A percentile compares a stretch with the other conserved stretches of the same genome.
phyloP scores from a whole-genome alignment of 2,329 filamentous ascomycete genomes.

The Fusarium coffeatum region DNA sequence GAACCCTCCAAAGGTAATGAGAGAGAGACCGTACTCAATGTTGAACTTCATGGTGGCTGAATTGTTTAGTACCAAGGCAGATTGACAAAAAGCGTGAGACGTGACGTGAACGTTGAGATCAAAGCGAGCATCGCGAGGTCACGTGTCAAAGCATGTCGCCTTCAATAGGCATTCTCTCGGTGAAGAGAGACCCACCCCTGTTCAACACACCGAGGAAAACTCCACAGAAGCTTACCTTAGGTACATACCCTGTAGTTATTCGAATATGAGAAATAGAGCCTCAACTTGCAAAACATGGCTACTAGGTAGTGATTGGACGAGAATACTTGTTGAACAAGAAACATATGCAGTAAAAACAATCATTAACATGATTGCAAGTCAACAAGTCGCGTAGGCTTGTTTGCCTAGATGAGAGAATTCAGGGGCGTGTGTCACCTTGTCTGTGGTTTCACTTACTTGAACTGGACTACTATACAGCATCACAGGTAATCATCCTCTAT shows the following conservation, averaged over 20 bases:
- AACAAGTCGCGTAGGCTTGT: background rate
- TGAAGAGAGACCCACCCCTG: conserved; percentile 3
- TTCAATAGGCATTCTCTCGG: conserved; percentile 6
- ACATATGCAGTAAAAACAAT: background rate
- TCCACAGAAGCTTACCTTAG: background rate
- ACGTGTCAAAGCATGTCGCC: conserved; percentile 43
- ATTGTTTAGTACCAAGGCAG: conserved; percentile 25
- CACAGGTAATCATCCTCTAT: background rate
- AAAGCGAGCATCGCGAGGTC: conserved; percentile 47
- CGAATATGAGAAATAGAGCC: background rate
- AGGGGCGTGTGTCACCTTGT: background rate
- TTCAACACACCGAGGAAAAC: conserved; percentile 2
- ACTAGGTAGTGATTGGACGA: background rate
- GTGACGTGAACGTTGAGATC: conserved; percentile 38
- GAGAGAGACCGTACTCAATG: conserved; percentile 57
- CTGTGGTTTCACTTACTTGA: background rate
- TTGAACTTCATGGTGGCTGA: conserved; percentile 61
- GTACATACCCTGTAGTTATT: background rate
- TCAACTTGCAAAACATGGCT: background rate
- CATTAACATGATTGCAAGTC: background rate
- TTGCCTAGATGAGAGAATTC: background rate
- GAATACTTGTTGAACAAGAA: background rate
- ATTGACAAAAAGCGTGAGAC: conserved; percentile 38
- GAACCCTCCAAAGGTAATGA: background rate
- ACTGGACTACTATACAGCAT: background rate